Conservation (phyloP, 768 basidiomycete genomes). For the Xerocomus brunneocitrinus region DNA sequence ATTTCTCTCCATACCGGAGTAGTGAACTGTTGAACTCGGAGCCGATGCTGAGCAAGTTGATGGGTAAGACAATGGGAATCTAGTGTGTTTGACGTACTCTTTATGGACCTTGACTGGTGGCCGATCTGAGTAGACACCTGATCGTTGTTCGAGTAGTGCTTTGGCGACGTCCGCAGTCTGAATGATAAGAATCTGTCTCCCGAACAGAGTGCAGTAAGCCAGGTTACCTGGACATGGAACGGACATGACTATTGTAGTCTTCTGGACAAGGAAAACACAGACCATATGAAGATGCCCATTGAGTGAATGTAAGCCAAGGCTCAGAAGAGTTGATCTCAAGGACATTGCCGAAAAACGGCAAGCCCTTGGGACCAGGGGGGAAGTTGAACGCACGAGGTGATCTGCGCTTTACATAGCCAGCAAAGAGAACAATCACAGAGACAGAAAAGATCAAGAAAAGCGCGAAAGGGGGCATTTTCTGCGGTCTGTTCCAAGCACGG, state of each 20-base stretch:
- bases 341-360: conserved; percentile 28
- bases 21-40: conserved; percentile 30
- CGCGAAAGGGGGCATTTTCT: conserved; percentile 6
- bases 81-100: conserved; percentile 17
- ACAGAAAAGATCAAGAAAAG: conserved; percentile 6
- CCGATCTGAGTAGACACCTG: conserved; percentile 36
- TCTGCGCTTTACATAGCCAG: conserved; percentile 12
- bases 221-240: conserved; percentile 25
- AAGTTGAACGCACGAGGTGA: background rate
- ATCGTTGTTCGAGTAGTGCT: conserved; percentile 35
- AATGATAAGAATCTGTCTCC: conserved; percentile 32
- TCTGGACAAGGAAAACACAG: background rate
- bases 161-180: conserved; percentile 30
- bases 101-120: conserved; percentile 27
- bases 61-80: conserved; percentile 1
- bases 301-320: conserved; percentile 34
- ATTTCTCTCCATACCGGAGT: conserved; percentile 28
- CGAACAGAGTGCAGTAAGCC: conserved; percentile 29
- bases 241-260: background rate
- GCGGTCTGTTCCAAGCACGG: background rate
- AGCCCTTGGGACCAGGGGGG: conserved; percentile 31
- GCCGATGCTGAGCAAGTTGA: conserved; percentile 16
- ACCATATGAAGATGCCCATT: conserved; percentile 28
- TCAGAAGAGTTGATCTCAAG: conserved; percentile 21
- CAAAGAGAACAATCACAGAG: conserved; percentile 8